Conservation (phyloP, 108 stramenopile genomes). For the Chaetoceros tenuissimus region DNA sequence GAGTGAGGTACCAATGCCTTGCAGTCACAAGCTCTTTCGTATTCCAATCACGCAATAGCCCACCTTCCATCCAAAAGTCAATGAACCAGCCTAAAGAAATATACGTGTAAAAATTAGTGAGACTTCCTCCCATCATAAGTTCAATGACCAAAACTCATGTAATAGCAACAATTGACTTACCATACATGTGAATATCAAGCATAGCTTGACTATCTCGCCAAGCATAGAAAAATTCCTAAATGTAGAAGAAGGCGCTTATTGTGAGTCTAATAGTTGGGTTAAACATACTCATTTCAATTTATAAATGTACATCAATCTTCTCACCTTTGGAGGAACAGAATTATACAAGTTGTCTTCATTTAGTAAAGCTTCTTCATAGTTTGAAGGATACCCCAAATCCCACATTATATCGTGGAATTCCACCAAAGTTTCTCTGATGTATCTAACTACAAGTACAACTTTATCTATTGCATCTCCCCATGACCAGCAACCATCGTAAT, state of each 20-base stretch:
- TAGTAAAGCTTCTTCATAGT: conserved; percentile 10
- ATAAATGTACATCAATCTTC: background rate
- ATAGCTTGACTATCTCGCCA: conserved; percentile 5
- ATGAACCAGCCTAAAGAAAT: conserved; percentile 12
- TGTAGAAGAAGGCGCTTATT: too few species aligned
- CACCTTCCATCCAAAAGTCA: conserved; percentile 10
- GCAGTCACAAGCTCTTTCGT: conserved; percentile 25
- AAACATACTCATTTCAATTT: too few species aligned
- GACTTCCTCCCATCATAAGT: too few species aligned
- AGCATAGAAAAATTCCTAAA: too few species aligned
- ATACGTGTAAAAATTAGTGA: too few species aligned
- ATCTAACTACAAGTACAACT: conserved; percentile 19
- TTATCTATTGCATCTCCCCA: conserved; percentile 23
- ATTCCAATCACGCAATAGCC: too few species aligned
- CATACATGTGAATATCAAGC: conserved; percentile 2
- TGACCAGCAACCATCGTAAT: conserved; percentile 30
- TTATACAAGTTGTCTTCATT: conserved; percentile 15
- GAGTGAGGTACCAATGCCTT: conserved; percentile 19
- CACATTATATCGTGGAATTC: conserved; percentile 27
- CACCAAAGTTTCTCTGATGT: conserved; percentile 13
- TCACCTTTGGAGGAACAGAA: conserved; percentile 7
- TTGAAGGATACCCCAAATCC: conserved; percentile 19
- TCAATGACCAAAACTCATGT: too few species aligned
- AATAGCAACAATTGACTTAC: too few species aligned
- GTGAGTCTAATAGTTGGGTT: too few species aligned